A percentile compares a stretch with the other conserved stretches of the same genome.
Conservation (phyloP, 495 filamentous ascomycete genomes). For the Neurospora sp. region DNA sequence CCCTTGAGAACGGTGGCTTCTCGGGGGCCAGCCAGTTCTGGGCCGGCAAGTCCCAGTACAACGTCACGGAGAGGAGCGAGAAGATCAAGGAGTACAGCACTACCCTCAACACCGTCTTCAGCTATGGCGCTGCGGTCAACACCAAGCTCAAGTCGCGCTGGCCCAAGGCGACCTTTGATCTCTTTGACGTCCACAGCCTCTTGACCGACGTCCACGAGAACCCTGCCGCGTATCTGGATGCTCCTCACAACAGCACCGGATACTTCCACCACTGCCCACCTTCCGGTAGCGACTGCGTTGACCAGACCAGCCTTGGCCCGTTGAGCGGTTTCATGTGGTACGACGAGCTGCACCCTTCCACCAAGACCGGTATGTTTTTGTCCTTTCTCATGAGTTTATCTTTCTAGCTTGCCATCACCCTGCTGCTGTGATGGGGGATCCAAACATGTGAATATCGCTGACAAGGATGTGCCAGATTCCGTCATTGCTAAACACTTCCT, state of each 20-base stretch:
- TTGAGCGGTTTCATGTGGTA: slow-evolving; percentile 37
- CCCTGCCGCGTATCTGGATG: slow-evolving; percentile 48
- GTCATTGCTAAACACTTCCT: slow-evolving; percentile 51
- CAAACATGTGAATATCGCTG: neutral
- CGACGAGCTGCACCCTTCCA: slow-evolving; percentile 60
- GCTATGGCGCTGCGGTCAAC: slow-evolving; percentile 51
- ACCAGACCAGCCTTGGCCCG: slow-evolving; percentile 22
- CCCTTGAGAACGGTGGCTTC: slow-evolving; percentile 36
- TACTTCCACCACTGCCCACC: slow-evolving; percentile 43
- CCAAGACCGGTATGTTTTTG: slow-evolving; percentile 37
- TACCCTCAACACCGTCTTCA: slow-evolving; percentile 49
- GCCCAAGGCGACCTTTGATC: slow-evolving; percentile 48
- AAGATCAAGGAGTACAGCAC: slow-evolving; percentile 55
- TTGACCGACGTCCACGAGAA: slow-evolving; percentile 52
- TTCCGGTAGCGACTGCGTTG: slow-evolving; percentile 14
- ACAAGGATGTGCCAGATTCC: slow-evolving; percentile 13
- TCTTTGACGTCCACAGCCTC: slow-evolving; percentile 55
- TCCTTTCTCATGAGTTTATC: slow-evolving; percentile 27
- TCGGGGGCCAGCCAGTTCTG: slow-evolving; percentile 44
- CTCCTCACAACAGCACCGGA: slow-evolving; percentile 53
- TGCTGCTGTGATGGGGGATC: slow-evolving; percentile 4
- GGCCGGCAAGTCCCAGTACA: slow-evolving; percentile 40
- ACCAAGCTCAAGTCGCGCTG: slow-evolving; percentile 40
- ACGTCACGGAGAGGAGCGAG: slow-evolving; percentile 35
- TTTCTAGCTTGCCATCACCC: slow-evolving; percentile 35